Percentiles rank a stretch among this genome's conserved stretches.
phyloP scores from a whole-genome alignment of 768 basidiomycete genomes.

The Rhodosporidiobolus sp. region DNA sequence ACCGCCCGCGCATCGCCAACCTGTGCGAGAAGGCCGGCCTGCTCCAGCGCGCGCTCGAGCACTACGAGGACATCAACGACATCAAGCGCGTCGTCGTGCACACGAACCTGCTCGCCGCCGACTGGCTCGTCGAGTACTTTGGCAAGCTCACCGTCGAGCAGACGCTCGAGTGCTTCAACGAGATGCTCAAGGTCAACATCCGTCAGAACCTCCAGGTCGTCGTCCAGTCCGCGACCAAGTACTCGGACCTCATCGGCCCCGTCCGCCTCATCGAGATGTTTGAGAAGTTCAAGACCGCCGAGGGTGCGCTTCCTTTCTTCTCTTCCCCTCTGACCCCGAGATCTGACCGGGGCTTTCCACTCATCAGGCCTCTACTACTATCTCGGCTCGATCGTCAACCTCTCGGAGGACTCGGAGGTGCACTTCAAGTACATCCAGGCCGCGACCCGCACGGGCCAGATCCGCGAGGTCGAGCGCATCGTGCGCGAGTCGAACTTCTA shows the following conservation, averaged over 20 bases:
- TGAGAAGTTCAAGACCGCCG: conserved; percentile 94
- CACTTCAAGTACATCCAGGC: conserved; percentile 99
- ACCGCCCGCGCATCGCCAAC: conserved; percentile 93
- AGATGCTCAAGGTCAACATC: conserved; percentile 95
- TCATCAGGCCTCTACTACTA: conserved; percentile 87
- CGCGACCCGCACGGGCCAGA: conserved; percentile 94
- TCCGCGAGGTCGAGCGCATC: conserved; percentile 97
- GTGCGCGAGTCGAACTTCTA: conserved; percentile 95
- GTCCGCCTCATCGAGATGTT: conserved; percentile 98
- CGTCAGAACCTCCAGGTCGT: conserved; percentile 95
- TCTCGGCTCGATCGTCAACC: conserved; percentile 93
- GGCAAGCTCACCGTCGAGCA: conserved; percentile 95
- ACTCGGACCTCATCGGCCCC: conserved; percentile 94
- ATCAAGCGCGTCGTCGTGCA: conserved; percentile 98
- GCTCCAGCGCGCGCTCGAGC: conserved; percentile 90
- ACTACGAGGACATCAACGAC: conserved; percentile 96
- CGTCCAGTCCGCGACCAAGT: conserved; percentile 96
- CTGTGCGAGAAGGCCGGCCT: conserved; percentile 97
- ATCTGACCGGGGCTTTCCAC: not conserved
- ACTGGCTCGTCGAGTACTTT: conserved; percentile 97
- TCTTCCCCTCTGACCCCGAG: not conserved
- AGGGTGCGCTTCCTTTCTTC: conserved; percentile 58
- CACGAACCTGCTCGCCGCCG: conserved; percentile 73
- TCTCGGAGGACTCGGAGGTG: conserved; percentile 92
- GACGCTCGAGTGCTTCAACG: conserved; percentile 90